Evolutionary conservation across 495 filamentous ascomycete species (phyloP).

Genomic region (Aspergillus mulundensis): DNA sequence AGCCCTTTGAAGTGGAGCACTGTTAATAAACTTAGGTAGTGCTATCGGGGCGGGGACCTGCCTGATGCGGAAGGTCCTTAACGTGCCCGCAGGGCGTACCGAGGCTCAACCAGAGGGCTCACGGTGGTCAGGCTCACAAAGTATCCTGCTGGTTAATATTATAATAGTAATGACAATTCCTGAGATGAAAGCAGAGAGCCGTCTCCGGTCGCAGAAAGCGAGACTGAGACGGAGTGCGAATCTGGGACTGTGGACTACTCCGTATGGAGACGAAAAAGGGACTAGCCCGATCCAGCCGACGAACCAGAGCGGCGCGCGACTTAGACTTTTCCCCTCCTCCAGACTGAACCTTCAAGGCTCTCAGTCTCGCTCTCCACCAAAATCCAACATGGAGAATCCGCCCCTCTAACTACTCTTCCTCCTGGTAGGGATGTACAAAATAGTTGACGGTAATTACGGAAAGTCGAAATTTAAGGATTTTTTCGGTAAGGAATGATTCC

Average conservation of each 20-base stretch:
- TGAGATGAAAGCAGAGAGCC: not conserved
- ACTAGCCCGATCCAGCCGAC: not conserved
- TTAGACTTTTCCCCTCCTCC: not conserved
- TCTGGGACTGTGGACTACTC: too few species aligned
- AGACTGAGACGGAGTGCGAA: not conserved
- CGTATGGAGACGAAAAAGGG: not conserved
- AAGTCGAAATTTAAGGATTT: too few species aligned
- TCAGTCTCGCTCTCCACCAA: not conserved
- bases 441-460: too few species aligned
- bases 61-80: constrained; percentile 31
- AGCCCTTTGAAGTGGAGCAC: constrained; percentile 4
- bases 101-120: not conserved
- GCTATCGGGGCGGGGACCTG: constrained; percentile 9
- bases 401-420: not conserved
- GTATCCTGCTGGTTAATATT: too few species aligned
- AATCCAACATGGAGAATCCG: not conserved
- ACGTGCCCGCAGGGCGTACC: not conserved
- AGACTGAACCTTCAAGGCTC: not conserved
- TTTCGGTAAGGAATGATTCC: too few species aligned
- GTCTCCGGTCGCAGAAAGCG: not conserved
- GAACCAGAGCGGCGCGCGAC: not conserved
- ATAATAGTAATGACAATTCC: too few species aligned
- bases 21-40: constrained; percentile 3
- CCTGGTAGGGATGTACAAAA: too few species aligned
- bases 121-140: too few species aligned